These are phyloP conservation scores for Eutypella sp. DNA, from an alignment of 2,329 filamentous ascomycete species.

Conservation along the genomic window DNA sequence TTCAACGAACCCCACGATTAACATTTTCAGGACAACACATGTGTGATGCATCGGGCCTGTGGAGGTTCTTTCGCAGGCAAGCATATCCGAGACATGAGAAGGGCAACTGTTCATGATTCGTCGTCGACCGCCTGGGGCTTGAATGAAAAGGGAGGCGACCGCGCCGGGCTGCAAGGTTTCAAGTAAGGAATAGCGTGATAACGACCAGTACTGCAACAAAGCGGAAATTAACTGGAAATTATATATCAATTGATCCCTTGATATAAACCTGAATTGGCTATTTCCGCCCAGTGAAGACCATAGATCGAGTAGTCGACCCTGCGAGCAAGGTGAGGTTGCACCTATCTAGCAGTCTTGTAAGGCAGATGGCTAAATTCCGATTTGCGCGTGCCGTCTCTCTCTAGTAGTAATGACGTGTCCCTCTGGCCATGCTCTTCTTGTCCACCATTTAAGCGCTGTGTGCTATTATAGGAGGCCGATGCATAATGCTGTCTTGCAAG, in stretches of 20 bases:
- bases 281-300: too few species aligned
- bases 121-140: neutral
- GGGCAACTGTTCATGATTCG: neutral
- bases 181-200: neutral
- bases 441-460: neutral
- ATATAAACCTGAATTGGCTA: too few species aligned
- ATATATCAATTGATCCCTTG: too few species aligned
- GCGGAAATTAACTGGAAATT: neutral
- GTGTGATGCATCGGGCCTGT: neutral
- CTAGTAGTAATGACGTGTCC: neutral
- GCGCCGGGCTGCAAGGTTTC: neutral
- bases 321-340: neutral
- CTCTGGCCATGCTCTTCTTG: neutral
- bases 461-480: neutral
- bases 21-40: neutral
- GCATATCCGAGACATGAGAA: neutral
- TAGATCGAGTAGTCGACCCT: neutral
- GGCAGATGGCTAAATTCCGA: neutral
- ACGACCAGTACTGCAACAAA: too few species aligned
- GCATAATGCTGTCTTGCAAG: neutral
- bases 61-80: neutral
- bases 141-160: neutral
- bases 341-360: neutral
- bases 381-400: neutral
- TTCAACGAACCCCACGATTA: neutral